phyloP scores from a whole-genome alignment of 2,329 filamentous ascomycete species.

The Monilinia polystroma region DNA sequence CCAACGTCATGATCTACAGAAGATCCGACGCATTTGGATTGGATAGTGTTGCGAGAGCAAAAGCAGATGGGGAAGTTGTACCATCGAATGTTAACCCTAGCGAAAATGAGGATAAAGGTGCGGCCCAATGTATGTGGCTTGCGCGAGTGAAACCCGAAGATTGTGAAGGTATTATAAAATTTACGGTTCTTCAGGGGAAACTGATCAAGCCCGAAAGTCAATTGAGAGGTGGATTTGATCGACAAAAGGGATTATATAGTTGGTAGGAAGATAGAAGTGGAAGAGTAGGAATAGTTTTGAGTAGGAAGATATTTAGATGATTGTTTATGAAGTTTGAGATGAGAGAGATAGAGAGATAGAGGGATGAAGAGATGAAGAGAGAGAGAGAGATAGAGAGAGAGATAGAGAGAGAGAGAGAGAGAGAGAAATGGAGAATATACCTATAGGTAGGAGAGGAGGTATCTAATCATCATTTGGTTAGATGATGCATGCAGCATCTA shows the following conservation, averaged over 20 bases:
- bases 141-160: conserved; percentile 82
- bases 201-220: conserved; percentile 86
- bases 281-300: neutral
- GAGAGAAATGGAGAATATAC: too few species aligned
- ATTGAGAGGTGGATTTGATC: conserved; percentile 86
- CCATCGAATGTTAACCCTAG: conserved; percentile 35
- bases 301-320: conserved; percentile 36
- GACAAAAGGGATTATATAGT: conserved; percentile 75
- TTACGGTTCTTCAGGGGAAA: conserved; percentile 89
- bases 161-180: conserved; percentile 87
- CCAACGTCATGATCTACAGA: conserved; percentile 91
- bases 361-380: too few species aligned
- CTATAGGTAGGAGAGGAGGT: too few species aligned
- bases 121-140: conserved; percentile 89
- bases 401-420: neutral
- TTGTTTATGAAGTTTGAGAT: conserved; percentile 30
- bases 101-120: conserved; percentile 51
- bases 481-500: neutral
- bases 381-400: too few species aligned
- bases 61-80: conserved; percentile 38
- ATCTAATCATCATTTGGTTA: conserved; percentile 4
- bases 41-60: conserved; percentile 38
- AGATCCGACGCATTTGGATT: conserved; percentile 42
- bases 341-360: too few species aligned
- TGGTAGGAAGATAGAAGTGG: conserved; percentile 59